Percentiles rank a stretch among this genome's conserved stretches.
These are phyloP conservation scores for Tricholoma hemisulphureum DNA, from an alignment of 768 basidiomycete genomes.

Conservation along the genomic window DNA sequence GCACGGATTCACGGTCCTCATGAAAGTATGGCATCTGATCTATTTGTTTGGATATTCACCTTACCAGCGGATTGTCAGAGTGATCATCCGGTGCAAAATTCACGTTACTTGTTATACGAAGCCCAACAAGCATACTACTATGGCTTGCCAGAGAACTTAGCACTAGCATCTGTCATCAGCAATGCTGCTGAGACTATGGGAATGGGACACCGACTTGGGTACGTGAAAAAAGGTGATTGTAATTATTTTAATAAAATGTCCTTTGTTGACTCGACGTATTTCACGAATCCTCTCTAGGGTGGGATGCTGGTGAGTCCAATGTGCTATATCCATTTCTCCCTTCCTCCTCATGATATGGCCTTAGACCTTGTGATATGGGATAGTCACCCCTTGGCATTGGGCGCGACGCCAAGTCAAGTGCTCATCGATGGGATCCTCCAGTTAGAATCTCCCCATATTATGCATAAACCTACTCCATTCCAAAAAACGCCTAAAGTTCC, in stretches of 20 bases:
- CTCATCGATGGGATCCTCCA: conserved; percentile 90
- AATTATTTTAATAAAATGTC: background rate
- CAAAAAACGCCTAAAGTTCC: conserved; percentile 57
- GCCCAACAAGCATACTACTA: conserved; percentile 84
- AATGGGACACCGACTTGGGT: conserved; percentile 81
- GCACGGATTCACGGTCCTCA: conserved; percentile 62
- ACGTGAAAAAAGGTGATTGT: conserved; percentile 56
- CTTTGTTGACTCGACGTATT: background rate
- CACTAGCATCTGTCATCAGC: conserved; percentile 73
- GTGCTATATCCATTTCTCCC: background rate
- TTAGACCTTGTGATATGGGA: conserved; percentile 81
- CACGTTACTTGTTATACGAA: conserved; percentile 77
- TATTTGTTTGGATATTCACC: background rate
- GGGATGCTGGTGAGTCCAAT: conserved; percentile 61
- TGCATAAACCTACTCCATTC: conserved; percentile 49
- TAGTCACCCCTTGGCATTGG: conserved; percentile 78
- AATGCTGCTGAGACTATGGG: conserved; percentile 73
- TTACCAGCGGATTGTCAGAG: conserved; percentile 39
- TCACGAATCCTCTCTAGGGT: conserved; percentile 40
- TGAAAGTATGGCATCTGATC: conserved; percentile 56
- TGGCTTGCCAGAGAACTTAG: conserved; percentile 66
- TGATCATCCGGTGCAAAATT: conserved; percentile 64
- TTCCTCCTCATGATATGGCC: background rate
- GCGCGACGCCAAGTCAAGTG: conserved; percentile 85
- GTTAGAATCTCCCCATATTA: conserved; percentile 43